Evolutionary conservation across 441 rosid genomes (phyloP).

Genomic region (Breynia disticha): DNA sequence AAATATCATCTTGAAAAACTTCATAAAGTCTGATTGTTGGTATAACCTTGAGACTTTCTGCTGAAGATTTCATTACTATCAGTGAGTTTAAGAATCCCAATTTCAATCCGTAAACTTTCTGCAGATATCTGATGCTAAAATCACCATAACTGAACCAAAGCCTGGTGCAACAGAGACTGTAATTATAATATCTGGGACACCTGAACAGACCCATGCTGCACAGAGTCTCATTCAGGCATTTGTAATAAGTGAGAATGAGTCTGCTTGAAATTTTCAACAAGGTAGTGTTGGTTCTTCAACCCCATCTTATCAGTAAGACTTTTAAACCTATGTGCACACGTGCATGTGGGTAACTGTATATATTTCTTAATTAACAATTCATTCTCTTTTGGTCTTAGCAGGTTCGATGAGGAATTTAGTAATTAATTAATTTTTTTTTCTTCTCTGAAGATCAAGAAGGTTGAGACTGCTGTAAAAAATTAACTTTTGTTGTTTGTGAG

Average conservation of each 20-base stretch:
- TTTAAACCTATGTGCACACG: neutral
- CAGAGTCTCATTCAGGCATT: conserved; percentile 83
- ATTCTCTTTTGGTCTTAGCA: conserved; percentile 2
- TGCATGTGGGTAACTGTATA: neutral
- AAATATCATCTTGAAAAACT: neutral
- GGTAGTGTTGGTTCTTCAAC: conserved; percentile 13
- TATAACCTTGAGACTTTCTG: neutral
- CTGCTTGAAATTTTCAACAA: conserved; percentile 21
- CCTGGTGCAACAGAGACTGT: conserved; percentile 55
- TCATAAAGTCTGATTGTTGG: neutral
- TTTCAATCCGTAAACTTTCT: neutral
- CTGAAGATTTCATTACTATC: neutral
- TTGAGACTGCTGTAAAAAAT: conserved; percentile 6
- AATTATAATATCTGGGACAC: conserved; percentile 72
- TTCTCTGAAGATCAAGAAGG: conserved; percentile 15
- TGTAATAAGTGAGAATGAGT: conserved; percentile 57
- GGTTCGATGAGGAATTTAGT: conserved; percentile 8
- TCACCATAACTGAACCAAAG: conserved; percentile 46
- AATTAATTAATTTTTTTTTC: conserved; percentile 8
- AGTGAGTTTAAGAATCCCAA: conserved; percentile 4
- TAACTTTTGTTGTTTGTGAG: no score
- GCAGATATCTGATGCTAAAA: conserved; percentile 72
- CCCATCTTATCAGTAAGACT: no score
- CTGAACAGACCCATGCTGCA: conserved; percentile 81
- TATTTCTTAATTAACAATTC: neutral